phyloP scores from a whole-genome alignment of 805 yeast species.

The Metschnikowia hibisci region DNA sequence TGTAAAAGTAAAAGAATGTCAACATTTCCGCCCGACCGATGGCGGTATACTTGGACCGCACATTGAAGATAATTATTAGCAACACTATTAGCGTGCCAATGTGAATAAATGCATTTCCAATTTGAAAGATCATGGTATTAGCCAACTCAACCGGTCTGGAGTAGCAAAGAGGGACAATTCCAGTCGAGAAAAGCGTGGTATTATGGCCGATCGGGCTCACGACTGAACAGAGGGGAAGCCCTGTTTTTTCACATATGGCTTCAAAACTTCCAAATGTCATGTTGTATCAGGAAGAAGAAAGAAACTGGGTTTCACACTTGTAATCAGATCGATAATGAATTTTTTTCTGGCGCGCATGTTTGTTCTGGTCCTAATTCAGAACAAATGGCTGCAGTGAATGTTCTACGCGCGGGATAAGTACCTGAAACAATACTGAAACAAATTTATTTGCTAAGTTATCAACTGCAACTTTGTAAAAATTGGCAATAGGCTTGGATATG shows the following conservation, averaged over 20 bases:
- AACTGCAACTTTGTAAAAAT: neutral
- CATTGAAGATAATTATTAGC: conserved; percentile 68
- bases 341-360: conserved; percentile 4
- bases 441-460: neutral
- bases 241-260: conserved; percentile 58
- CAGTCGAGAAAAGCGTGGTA: conserved; percentile 40
- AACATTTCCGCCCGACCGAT: conserved; percentile 88
- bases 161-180: conserved; percentile 75
- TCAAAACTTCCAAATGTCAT: conserved; percentile 71
- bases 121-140: conserved; percentile 84
- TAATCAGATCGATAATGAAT: conserved; percentile 1
- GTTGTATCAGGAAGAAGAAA: neutral
- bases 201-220: conserved; percentile 47
- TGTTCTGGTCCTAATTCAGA: neutral
- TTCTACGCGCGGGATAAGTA: neutral
- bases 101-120: conserved; percentile 84
- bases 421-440: conserved; percentile 1
- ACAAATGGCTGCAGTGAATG: neutral
- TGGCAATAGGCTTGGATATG: neutral
- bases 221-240: conserved; percentile 78
- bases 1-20: conserved; percentile 58
- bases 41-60: conserved; percentile 86
- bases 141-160: conserved; percentile 84
- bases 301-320: neutral
- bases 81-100: conserved; percentile 66